Percentiles rank a stretch among this genome's conserved stretches.
phyloP scores from a whole-genome alignment of 2,329 filamentous ascomycete genomes.

The Dactylellina drechsleri region DNA sequence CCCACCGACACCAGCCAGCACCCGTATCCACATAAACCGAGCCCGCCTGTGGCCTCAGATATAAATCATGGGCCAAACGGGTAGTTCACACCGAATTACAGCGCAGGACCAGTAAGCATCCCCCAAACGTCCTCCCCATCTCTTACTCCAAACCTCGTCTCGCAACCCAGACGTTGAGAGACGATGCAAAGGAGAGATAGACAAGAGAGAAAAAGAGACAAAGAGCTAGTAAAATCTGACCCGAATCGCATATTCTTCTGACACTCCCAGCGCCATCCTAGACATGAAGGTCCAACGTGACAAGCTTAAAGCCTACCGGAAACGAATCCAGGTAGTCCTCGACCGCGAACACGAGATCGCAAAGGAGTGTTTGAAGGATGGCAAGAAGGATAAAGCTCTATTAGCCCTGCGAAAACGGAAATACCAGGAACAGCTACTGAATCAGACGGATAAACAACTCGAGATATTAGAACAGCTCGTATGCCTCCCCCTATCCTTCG shows the following conservation, averaged over 20 bases:
- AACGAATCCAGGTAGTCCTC: constrained; percentile 85
- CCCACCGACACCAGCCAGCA: not conserved
- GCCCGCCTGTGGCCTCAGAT: not conserved
- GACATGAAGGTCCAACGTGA: constrained; percentile 98
- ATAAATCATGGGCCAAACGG: constrained; percentile 71
- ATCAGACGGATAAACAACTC: constrained; percentile 92
- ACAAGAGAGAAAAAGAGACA: not conserved
- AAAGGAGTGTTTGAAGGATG: constrained; percentile 79
- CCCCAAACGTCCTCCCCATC: not conserved
- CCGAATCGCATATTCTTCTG: constrained; percentile 36
- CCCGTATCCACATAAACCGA: not conserved
- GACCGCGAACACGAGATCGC: constrained; percentile 88
- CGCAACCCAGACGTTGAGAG: not conserved
- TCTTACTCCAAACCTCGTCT: not conserved
- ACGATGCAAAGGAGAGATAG: constrained; percentile 10
- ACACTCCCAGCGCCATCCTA: constrained; percentile 79
- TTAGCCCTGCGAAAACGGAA: constrained; percentile 93
- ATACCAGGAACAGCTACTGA: constrained; percentile 89
- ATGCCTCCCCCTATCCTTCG: not conserved
- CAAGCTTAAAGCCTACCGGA: constrained; percentile 95
- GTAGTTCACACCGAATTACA: constrained; percentile 73
- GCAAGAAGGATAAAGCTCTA: constrained; percentile 82
- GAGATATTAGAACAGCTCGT: constrained; percentile 85
- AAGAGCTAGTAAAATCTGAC: constrained; percentile 24
- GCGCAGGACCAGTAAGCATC: constrained; percentile 82